These are phyloP conservation scores for Boletus vermiculosoides DNA, from an alignment of 768 basidiomycete species.

Conservation along the genomic window DNA sequence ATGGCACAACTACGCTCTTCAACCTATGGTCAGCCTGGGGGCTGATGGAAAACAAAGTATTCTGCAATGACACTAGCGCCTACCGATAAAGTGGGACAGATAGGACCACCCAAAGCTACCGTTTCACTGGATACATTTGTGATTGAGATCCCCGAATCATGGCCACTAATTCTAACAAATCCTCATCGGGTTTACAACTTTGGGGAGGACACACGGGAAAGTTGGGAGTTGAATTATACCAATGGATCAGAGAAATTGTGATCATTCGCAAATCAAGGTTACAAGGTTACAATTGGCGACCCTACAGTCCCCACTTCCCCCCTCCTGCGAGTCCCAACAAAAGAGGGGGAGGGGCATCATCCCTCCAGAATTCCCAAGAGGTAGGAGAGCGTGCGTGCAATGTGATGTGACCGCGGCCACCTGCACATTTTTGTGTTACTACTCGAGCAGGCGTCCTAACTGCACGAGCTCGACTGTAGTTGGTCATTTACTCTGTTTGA, in stretches of 20 bases:
- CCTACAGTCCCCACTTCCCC: constrained; percentile 22
- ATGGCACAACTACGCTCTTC: not conserved
- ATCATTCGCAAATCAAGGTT: constrained; percentile 22
- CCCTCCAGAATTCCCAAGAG: constrained; percentile 26
- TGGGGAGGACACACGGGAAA: not conserved
- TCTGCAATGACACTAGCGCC: not conserved
- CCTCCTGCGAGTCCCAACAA: constrained; percentile 25
- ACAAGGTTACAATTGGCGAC: constrained; percentile 25
- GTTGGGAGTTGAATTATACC: not conserved
- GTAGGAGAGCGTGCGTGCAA: constrained; percentile 28
- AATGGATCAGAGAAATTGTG: not conserved
- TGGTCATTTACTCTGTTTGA: constrained; percentile 37
- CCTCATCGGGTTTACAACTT: not conserved
- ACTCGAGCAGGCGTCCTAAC: constrained; percentile 15
- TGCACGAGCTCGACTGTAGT: constrained; percentile 31
- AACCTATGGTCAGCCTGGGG: not conserved
- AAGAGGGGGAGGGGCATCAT: constrained; percentile 16
- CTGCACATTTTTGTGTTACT: constrained; percentile 14
- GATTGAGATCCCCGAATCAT: too few relatives aligned
- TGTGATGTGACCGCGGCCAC: constrained; percentile 15
- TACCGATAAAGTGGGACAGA: not conserved
- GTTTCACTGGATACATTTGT: too few relatives aligned
- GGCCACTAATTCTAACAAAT: not conserved
- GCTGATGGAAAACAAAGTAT: not conserved
- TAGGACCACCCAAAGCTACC: too few relatives aligned